phyloP scores from a whole-genome alignment of 2,329 filamentous ascomycete genomes.

The Seiridium cupressi region DNA sequence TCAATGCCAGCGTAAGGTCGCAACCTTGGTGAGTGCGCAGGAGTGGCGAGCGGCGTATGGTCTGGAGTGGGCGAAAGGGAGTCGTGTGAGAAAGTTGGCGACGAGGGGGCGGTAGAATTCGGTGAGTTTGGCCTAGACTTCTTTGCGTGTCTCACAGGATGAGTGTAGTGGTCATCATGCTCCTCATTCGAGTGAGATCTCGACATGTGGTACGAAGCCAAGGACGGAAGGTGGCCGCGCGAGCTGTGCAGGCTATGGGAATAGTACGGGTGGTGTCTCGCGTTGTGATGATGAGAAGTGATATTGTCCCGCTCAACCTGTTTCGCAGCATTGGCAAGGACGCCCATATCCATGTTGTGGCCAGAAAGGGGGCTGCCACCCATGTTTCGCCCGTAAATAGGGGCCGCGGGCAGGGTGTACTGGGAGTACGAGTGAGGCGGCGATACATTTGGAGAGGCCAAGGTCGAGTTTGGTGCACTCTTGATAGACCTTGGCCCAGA shows the following conservation, averaged over 20 bases:
- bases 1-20: slow-evolving; percentile 78
- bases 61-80: slow-evolving; percentile 94
- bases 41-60: slow-evolving; percentile 96
- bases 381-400: slow-evolving; percentile 44
- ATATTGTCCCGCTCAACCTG: slow-evolving; percentile 60
- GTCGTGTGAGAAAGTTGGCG: slow-evolving; percentile 94
- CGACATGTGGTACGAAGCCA: slow-evolving; percentile 92
- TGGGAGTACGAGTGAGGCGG: slow-evolving; percentile 85
- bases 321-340: slow-evolving; percentile 59
- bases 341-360: slow-evolving; percentile 51
- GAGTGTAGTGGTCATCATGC: slow-evolving; percentile 74
- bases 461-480: slow-evolving; percentile 81
- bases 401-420: slow-evolving; percentile 53
- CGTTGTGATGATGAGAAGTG: slow-evolving; percentile 36
- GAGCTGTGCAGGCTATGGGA: slow-evolving; percentile 45
- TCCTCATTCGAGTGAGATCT: slow-evolving; percentile 82
- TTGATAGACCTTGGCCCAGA: slow-evolving; percentile 75
- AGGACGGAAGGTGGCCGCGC: slow-evolving; percentile 67
- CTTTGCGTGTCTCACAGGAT: slow-evolving; percentile 71
- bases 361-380: slow-evolving; percentile 34
- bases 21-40: slow-evolving; percentile 89
- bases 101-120: slow-evolving; percentile 92
- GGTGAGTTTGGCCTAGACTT: slow-evolving; percentile 89
- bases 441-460: slow-evolving; percentile 93
- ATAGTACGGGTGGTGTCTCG: slow-evolving; percentile 55